Evolutionary conservation across 768 basidiomycete genomes (phyloP), one percentile per base, ranked within the genome.

Genomic region (Stropharia rugosoannulata): DNA sequence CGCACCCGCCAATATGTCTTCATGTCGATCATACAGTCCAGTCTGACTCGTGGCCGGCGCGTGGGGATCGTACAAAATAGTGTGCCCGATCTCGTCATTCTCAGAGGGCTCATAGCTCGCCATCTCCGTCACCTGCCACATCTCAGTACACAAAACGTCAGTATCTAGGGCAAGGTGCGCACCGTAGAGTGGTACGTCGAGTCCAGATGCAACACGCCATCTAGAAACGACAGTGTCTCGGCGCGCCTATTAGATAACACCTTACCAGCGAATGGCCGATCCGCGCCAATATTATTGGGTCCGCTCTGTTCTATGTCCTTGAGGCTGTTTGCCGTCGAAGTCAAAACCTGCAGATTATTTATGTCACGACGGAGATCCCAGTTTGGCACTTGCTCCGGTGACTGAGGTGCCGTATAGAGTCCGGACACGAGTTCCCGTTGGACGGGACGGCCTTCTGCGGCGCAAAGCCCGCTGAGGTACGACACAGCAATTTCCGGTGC

Each of bases 281-380:
- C 29, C 29, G 29, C 37, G 11, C 42, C 35, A 19, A 55, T 55
- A 48, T 48, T 39, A 29, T 39, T 46, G 36, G 54, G 19, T 36
- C 40, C 22, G 18, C 16, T 44, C 29, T 13, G 41, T 32, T 10
- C 37, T 41, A 44, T 9, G 41, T 38, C 40, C 18, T 55, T 46
- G 36, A 44, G 25, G 18, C 51, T 42, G 16, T 49, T 41, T 37
- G 38, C 54, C 46, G 60, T 62, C n/a, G 70, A 63, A 65, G 77
- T 80, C 62, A 70, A 63, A 56, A 86, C 70, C 71, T 93, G 87
- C 51, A 93, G 73, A 49, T 78, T 68, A 63, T 79, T 78, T 58
- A 93, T 84, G 18, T 82, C 75, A 59, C 77, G 76, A 56, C 93
- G 76, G 45, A 95, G 75, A 75, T 95, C 93, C 60, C 72, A 66